A percentile compares a stretch with the other conserved stretches of the same genome.
Conservation (phyloP, 1,139 yeast species). For the Pichia sp. region DNA sequence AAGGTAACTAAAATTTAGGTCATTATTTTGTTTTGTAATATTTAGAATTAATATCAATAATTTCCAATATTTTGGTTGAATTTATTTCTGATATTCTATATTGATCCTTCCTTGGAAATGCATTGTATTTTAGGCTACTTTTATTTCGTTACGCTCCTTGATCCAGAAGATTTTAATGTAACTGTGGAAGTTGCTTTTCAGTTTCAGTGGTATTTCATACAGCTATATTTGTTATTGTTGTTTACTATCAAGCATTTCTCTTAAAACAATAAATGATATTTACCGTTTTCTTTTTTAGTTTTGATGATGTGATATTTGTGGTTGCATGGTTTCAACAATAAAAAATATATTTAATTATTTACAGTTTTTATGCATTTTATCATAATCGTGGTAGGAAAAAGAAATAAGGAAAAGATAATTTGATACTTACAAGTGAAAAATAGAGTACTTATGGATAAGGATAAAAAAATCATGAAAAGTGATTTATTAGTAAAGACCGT, state of each 20-base stretch:
- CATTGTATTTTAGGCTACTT: slow-evolving; percentile 57
- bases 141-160: slow-evolving; percentile 46
- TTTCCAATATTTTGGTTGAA: slow-evolving; percentile 38
- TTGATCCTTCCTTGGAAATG: too few relatives aligned
- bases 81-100: slow-evolving; percentile 42
- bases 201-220: slow-evolving; percentile 61
- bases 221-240: slow-evolving; percentile 70
- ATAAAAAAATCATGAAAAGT: slow-evolving; percentile 47
- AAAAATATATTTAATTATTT: too few relatives aligned
- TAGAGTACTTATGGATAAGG: slow-evolving; percentile 43
- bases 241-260: slow-evolving; percentile 63
- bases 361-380: slow-evolving; percentile 37
- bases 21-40: slow-evolving; percentile 70
- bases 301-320: too few relatives aligned
- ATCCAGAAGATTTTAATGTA: too few relatives aligned
- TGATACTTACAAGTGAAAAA: too few relatives aligned
- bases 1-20: slow-evolving; percentile 57
- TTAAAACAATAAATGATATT: slow-evolving; percentile 71
- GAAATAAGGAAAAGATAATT: too few relatives aligned
- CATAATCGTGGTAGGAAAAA: too few relatives aligned
- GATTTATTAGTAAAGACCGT: too few relatives aligned
- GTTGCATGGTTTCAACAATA: too few relatives aligned
- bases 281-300: too few relatives aligned
- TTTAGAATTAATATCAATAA: slow-evolving; percentile 64
- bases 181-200: slow-evolving; percentile 72